These are phyloP conservation scores for Debaryomyces maramus DNA, from an alignment of 805 yeast species.

Conservation along the genomic window DNA sequence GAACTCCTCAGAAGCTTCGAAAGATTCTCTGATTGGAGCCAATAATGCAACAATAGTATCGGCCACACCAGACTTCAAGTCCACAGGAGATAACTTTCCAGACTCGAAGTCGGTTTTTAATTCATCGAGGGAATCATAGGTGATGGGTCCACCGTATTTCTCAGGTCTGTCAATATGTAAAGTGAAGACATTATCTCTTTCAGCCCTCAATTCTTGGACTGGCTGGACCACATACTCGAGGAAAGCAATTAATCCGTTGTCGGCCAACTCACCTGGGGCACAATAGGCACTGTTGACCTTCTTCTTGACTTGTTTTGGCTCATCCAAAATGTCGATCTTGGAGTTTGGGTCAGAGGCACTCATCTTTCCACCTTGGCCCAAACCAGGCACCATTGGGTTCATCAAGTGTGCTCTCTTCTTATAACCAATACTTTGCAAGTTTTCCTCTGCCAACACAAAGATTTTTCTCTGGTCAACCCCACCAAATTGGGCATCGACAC, in stretches of 20 bases:
- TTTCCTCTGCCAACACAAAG: conserved; percentile 95
- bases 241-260: conserved; percentile 87
- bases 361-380: conserved; percentile 97
- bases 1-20: conserved; percentile 61
- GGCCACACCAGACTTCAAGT: conserved; percentile 88
- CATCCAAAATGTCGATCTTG: conserved; percentile 89
- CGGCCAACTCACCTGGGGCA: conserved; percentile 88
- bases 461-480: conserved; percentile 99
- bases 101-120: conserved; percentile 71
- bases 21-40: conserved; percentile 80
- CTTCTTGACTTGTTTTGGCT: conserved; percentile 83
- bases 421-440: conserved; percentile 82
- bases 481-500: conserved; percentile 93
- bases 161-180: conserved; percentile 90
- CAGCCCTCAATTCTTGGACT: conserved; percentile 72
- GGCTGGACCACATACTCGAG: conserved; percentile 84
- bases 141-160: conserved; percentile 91
- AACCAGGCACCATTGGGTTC: conserved; percentile 99
- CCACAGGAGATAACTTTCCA: conserved; percentile 85
- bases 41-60: conserved; percentile 78
- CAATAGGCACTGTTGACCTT: conserved; percentile 91
- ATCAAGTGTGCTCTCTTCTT: conserved; percentile 96
- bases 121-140: conserved; percentile 64
- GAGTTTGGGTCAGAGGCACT: conserved; percentile 98
- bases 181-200: conserved; percentile 51